Evolutionary conservation across 148 eudicot genomes (phyloP).

Genomic region (Cornus florida): DNA sequence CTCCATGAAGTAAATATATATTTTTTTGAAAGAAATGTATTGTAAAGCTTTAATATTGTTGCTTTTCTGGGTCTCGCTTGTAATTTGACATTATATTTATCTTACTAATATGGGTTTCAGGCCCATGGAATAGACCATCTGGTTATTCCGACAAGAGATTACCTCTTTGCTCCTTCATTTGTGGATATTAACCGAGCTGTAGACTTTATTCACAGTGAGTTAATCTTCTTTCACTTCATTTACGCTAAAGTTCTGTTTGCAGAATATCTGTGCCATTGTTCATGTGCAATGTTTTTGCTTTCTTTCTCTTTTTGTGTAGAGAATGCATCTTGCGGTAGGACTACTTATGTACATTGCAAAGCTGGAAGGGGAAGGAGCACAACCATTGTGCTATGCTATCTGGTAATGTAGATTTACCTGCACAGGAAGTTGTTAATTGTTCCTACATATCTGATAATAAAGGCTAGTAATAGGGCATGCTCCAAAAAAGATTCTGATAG

Average conservation of each 20-base stretch:
- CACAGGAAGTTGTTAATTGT: background rate
- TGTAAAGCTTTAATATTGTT: background rate
- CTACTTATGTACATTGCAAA: conserved; percentile 94
- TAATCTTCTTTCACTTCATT: background rate
- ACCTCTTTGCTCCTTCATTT: conserved; percentile 75
- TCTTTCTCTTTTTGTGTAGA: conserved; percentile 27
- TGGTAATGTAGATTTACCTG: conserved; percentile 35
- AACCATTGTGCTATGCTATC: conserved; percentile 74
- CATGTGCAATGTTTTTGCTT: background rate
- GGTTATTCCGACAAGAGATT: conserved; percentile 77
- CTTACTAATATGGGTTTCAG: conserved; percentile 22
- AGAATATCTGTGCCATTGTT: conserved; percentile 3
- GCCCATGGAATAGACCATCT: conserved; percentile 73
- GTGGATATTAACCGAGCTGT: conserved; percentile 64
- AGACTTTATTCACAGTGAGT: conserved; percentile 70
- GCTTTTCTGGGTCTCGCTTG: background rate
- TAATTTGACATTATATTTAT: conserved; percentile 11
- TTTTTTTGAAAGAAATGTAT: background rate
- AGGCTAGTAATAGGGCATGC: no score
- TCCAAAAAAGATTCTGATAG: background rate
- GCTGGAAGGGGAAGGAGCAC: conserved; percentile 96
- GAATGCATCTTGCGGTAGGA: conserved; percentile 56
- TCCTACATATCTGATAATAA: background rate
- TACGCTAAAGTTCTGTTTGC: background rate
- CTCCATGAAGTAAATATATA: background rate